Conservation (phyloP, 805 yeast genomes). For the Nakazawaea laoshanensis region DNA sequence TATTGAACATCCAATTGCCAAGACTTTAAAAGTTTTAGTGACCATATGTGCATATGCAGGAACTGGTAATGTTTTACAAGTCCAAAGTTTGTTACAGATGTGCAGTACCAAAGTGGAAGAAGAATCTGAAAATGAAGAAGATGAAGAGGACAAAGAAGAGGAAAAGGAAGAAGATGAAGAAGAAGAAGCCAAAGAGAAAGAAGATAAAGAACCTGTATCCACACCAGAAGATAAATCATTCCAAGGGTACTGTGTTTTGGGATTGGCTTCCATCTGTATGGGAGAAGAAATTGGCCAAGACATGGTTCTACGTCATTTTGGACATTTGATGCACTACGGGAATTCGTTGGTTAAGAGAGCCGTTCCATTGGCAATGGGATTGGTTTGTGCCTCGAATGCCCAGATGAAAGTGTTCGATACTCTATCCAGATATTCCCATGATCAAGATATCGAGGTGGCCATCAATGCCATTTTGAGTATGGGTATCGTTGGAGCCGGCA, state of each 20-base stretch:
- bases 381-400: conserved; percentile 87
- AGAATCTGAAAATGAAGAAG: conserved; percentile 49
- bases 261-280: conserved; percentile 90
- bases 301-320: conserved; percentile 94
- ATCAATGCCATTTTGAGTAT: conserved; percentile 90
- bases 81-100: conserved; percentile 85
- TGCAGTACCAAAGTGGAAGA: conserved; percentile 67
- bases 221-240: conserved; percentile 45
- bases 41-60: conserved; percentile 95
- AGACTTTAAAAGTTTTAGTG: conserved; percentile 81
- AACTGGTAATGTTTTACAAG: conserved; percentile 92
- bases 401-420: conserved; percentile 97
- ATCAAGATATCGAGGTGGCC: conserved; percentile 88
- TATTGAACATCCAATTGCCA: conserved; percentile 88
- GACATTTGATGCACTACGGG: conserved; percentile 97
- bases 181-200: conserved; percentile 18
- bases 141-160: conserved; percentile 38
- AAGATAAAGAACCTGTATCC: conserved; percentile 22
- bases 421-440: conserved; percentile 92
- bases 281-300: conserved; percentile 98
- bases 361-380: conserved; percentile 97
- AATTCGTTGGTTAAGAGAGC: conserved; percentile 84
- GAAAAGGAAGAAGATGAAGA: conserved; percentile 25
- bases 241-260: conserved; percentile 89
- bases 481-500: conserved; percentile 99